Percentiles rank a stretch among this genome's conserved stretches.
These are phyloP conservation scores for Oryza rufipogon DNA, from an alignment of 176 grass and related monocot species.

Conservation along the genomic window DNA sequence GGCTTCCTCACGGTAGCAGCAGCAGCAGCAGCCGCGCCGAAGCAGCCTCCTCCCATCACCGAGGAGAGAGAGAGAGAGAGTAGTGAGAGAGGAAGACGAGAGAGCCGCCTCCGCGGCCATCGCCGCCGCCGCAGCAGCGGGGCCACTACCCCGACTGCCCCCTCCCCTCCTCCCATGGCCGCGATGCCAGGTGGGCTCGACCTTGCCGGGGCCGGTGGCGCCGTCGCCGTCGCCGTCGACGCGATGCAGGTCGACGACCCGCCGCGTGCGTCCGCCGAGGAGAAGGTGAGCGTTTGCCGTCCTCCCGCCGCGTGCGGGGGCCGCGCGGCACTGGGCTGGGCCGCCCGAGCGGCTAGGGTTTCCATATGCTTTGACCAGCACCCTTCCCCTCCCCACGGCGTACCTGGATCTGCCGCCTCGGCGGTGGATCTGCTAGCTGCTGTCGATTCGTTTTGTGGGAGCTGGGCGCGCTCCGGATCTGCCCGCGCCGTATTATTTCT, in stretches of 20 bases:
- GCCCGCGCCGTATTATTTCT: neutral
- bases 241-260: slow-evolving; percentile 55
- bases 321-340: neutral
- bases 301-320: neutral
- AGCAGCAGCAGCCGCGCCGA: neutral
- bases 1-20: slow-evolving; percentile 19
- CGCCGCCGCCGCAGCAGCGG: neutral
- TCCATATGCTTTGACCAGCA: neutral
- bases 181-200: slow-evolving; percentile 4
- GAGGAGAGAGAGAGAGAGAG: neutral
- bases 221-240: neutral
- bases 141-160: neutral
- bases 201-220: neutral
- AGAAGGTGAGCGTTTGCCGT: slow-evolving; percentile 21
- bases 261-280: slow-evolving; percentile 35
- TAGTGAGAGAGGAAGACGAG: slow-evolving; percentile 1
- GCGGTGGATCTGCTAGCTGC: slow-evolving; percentile 24
- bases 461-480: neutral
- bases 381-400: neutral
- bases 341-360: neutral
- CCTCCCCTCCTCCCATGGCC: slow-evolving; percentile 34
- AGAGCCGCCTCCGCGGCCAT: neutral
- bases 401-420: slow-evolving; percentile 5
- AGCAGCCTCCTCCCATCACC: slow-evolving; percentile 25
- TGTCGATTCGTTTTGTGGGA: neutral